A percentile compares a stretch with the other conserved stretches of the same genome.
phyloP scores from a whole-genome alignment of 306 rosid genomes.

The Dalbergia cochinchinensis region DNA sequence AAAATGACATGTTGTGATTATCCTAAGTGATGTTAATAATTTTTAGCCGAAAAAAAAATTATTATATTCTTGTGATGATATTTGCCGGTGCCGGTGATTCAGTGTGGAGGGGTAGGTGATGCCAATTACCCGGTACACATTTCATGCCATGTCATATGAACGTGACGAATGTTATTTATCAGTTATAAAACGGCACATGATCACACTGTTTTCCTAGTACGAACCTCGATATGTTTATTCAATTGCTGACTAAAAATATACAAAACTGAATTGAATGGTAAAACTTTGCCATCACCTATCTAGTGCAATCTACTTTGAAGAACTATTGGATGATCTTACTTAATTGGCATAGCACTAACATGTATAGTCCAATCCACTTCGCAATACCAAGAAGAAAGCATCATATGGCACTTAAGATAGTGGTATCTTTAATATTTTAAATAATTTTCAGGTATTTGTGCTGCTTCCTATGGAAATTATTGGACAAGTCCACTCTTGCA shows the following conservation, averaged over 20 bases:
- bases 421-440: neutral
- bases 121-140: neutral
- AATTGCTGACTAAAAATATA: conserved; percentile 9
- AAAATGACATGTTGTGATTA: no score
- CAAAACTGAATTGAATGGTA: neutral
- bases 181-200: conserved; percentile 35
- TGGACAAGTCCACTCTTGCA: conserved; percentile 29
- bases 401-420: neutral
- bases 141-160: neutral
- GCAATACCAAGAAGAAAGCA: conserved; percentile 28
- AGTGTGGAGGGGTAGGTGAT: no score
- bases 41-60: no score
- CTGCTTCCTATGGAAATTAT: neutral
- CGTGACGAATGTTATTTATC: neutral
- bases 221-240: neutral
- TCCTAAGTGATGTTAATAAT: no score
- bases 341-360: conserved; percentile 22
- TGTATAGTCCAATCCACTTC: conserved; percentile 7
- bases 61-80: no score
- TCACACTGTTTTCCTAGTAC: conserved; percentile 35
- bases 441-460: neutral
- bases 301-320: neutral
- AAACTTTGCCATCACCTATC: no score
- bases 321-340: conserved; percentile 43
- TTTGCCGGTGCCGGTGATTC: no score